Percentiles rank a stretch among this genome's conserved stretches.
phyloP scores from a whole-genome alignment of 306 rosid species.

The Pueraria montana region DNA sequence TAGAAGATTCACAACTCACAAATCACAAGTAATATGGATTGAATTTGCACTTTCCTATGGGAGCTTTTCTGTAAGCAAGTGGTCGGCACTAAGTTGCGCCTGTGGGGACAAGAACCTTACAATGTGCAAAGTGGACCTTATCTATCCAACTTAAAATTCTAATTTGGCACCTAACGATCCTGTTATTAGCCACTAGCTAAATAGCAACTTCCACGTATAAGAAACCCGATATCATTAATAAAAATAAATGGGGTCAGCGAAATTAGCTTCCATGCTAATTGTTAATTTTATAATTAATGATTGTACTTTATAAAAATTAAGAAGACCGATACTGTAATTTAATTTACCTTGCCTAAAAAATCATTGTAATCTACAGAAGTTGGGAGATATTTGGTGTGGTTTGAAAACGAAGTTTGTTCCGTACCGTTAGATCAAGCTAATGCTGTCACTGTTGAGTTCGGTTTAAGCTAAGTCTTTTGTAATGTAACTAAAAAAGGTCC shows the following conservation, averaged over 20 bases:
- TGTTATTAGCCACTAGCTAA: neutral
- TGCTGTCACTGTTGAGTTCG: slow-evolving; percentile 56
- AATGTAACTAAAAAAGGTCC: neutral
- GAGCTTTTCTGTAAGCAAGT: slow-evolving; percentile 27
- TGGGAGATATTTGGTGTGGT: slow-evolving; percentile 50
- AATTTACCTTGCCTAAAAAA: slow-evolving; percentile 3
- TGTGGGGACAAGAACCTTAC: slow-evolving; percentile 53
- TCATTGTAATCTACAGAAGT: neutral
- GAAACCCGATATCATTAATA: neutral
- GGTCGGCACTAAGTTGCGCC: slow-evolving; percentile 48
- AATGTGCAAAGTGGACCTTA: slow-evolving; percentile 10
- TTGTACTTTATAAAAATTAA: neutral
- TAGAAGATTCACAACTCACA: slow-evolving; percentile 33
- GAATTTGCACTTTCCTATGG: slow-evolving; percentile 33
- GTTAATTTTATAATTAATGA: neutral
- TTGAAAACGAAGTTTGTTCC: slow-evolving; percentile 51
- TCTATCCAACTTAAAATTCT: slow-evolving; percentile 36
- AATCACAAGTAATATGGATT: slow-evolving; percentile 27
- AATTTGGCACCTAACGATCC: slow-evolving; percentile 31
- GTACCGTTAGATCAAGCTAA: slow-evolving; percentile 50
- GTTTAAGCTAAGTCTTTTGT: slow-evolving; percentile 49
- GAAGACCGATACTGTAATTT: neutral
- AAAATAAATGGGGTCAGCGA: neutral
- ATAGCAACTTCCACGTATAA: neutral
- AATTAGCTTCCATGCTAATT: slow-evolving; percentile 1